A percentile compares a stretch with the other conserved stretches of the same genome.
Evolutionary conservation across 225 moss, liverwort and hornwort species (phyloP).

Genomic region (Pleurozium schreberi): DNA sequence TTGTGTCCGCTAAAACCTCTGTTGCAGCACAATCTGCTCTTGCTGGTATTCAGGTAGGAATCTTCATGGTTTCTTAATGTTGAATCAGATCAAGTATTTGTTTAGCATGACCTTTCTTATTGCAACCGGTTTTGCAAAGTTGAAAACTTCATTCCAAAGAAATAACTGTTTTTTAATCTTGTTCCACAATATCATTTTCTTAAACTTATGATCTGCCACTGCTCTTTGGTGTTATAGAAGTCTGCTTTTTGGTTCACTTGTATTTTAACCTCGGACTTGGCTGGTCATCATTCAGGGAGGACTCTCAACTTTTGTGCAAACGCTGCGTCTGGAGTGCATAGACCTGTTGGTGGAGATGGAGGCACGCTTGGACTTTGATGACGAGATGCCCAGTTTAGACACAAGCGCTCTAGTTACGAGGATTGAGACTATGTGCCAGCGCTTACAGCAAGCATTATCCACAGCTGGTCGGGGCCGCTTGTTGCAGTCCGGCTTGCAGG

Average conservation of each 20-base stretch:
- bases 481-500: constrained; percentile 85
- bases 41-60: constrained; percentile 74
- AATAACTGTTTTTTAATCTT: neutral
- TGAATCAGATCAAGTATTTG: neutral
- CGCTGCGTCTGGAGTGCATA: constrained; percentile 70
- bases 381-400: constrained; percentile 84
- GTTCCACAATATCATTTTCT: neutral
- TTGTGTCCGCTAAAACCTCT: constrained; percentile 76
- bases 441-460: constrained; percentile 67
- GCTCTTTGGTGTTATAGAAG: neutral
- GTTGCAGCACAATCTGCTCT: constrained; percentile 87
- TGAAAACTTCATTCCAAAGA: neutral
- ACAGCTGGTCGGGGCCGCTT: constrained; percentile 66
- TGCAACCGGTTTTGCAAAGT: neutral
- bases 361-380: constrained; percentile 91
- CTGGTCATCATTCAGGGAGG: constrained; percentile 53
- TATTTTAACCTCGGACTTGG: neutral
- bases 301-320: constrained; percentile 61
- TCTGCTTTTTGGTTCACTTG: neutral
- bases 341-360: constrained; percentile 93
- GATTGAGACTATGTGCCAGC: constrained; percentile 53
- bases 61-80: neutral
- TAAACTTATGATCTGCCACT: neutral
- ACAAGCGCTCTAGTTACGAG: constrained; percentile 40
- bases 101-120: neutral